Evolutionary conservation across 164 flowering plant genomes (phyloP).

Genomic region (Magnolia changhungtana): DNA sequence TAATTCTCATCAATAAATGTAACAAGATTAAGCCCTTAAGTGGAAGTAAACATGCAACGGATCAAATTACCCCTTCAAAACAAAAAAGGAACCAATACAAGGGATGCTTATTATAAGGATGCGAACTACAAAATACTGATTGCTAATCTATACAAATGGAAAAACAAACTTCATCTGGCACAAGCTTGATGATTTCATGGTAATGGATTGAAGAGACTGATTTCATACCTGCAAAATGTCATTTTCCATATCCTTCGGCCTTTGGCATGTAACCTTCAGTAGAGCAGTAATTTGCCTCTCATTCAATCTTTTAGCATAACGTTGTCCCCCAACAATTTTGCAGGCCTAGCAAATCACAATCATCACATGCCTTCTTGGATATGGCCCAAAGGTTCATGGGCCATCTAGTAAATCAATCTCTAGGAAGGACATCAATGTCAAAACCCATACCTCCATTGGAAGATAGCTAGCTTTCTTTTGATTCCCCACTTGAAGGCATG

Average conservation of each 20-base stretch:
- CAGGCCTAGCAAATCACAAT: constrained; percentile 49
- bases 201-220: background rate
- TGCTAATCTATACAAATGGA: background rate
- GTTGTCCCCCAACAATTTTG: constrained; percentile 80
- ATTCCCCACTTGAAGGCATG: constrained; percentile 69
- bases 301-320: constrained; percentile 76
- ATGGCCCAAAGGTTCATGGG: background rate
- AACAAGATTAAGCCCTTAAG: too few species aligned
- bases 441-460: constrained; percentile 62
- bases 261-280: constrained; percentile 75
- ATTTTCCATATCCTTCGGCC: constrained; percentile 69
- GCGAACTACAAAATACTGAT: background rate
- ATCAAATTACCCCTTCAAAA: background rate
- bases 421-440: background rate
- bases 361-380: constrained; percentile 4
- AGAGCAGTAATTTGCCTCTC: constrained; percentile 79
- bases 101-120: background rate
- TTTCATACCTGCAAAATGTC: constrained; percentile 59
- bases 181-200: background rate
- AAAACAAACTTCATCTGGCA: background rate
- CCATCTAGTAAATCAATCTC: background rate
- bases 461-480: constrained; percentile 69
- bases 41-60: too few species aligned
- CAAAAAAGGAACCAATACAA: too few species aligned
- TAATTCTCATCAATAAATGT: too few species aligned